A percentile compares a stretch with the other conserved stretches of the same genome.
Evolutionary conservation across 208 protist genomes (phyloP).

Genomic region (Trypanosoma boissoni): DNA sequence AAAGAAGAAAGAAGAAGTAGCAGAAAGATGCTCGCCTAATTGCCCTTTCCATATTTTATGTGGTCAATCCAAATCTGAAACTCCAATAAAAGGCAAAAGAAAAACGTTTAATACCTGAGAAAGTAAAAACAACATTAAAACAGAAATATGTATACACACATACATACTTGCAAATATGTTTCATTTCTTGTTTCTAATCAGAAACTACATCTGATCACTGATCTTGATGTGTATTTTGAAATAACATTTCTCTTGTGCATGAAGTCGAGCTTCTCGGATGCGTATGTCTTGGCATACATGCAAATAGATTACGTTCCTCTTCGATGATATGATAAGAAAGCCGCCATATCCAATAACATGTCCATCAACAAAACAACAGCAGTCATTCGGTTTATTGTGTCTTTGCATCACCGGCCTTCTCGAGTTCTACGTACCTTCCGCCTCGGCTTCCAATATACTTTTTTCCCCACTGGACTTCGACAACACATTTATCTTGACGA

Average conservation of each 20-base stretch:
- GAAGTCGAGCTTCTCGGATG: conserved; percentile 57
- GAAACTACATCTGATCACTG: conserved; percentile 45
- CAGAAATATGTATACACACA: conserved; percentile 12
- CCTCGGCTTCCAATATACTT: not conserved
- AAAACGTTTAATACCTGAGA: too few relatives aligned
- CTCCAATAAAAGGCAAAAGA: too few relatives aligned
- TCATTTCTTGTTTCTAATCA: conserved; percentile 21
- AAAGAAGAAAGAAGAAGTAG: too few relatives aligned
- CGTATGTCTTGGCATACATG: conserved; percentile 57
- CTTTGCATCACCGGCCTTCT: conserved; percentile 53
- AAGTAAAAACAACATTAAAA: conserved; percentile 4
- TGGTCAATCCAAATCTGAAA: too few relatives aligned
- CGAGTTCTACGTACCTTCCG: not conserved
- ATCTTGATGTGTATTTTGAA: conserved; percentile 57
- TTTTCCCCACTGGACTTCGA: too few relatives aligned
- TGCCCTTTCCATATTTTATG: too few relatives aligned
- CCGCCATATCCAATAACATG: conserved; percentile 55
- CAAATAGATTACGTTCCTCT: conserved; percentile 55
- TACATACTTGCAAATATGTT: conserved; percentile 16
- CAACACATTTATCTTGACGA: too few relatives aligned
- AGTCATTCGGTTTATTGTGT: conserved; percentile 64
- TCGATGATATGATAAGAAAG: conserved; percentile 56
- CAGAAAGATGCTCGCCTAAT: too few relatives aligned
- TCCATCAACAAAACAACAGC: conserved; percentile 44
- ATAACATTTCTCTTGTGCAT: conserved; percentile 46